phyloP scores from a whole-genome alignment of 2,329 filamentous ascomycete species.

The Orbilia quercus region DNA sequence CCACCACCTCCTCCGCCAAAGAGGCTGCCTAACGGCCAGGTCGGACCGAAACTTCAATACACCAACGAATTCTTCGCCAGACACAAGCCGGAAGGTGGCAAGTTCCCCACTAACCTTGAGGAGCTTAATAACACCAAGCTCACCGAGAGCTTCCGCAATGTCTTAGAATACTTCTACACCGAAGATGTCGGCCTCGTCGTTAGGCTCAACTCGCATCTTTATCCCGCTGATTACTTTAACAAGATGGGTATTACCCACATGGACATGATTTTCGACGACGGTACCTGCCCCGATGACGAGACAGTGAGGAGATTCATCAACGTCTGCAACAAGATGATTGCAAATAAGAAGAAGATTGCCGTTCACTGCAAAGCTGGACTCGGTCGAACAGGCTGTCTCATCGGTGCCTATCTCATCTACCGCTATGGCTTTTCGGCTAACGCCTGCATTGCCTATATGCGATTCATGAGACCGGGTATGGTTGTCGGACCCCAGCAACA shows the following conservation, averaged over 20 bases:
- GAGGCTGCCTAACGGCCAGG: conserved; percentile 53
- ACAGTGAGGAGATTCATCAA: conserved; percentile 96
- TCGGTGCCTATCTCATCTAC: conserved; percentile 97
- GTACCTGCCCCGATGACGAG: conserved; percentile 87
- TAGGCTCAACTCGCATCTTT: conserved; percentile 92
- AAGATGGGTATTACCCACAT: conserved; percentile 93
- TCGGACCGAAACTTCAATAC: conserved; percentile 51
- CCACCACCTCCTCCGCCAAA: conserved; percentile 76
- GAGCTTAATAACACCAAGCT: conserved; percentile 73
- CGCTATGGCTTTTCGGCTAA: conserved; percentile 96
- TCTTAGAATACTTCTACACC: conserved; percentile 86
- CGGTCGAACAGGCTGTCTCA: conserved; percentile 92
- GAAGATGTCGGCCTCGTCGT: conserved; percentile 93
- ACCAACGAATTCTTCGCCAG: conserved; percentile 53
- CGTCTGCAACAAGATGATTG: conserved; percentile 93
- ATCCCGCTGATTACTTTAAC: conserved; percentile 97
- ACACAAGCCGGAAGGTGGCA: conserved; percentile 53
- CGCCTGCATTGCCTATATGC: conserved; percentile 97
- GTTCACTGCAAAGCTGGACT: conserved; percentile 99
- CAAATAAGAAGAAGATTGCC: conserved; percentile 87
- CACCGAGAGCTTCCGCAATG: conserved; percentile 84
- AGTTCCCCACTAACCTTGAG: conserved; percentile 58
- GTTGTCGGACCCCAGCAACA: conserved; percentile 98
- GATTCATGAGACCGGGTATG: conserved; percentile 99
- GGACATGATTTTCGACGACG: conserved; percentile 99